A percentile compares a stretch with the other conserved stretches of the same genome.
Evolutionary conservation across 768 basidiomycete species (phyloP).

Genomic region (Mycena amicta): DNA sequence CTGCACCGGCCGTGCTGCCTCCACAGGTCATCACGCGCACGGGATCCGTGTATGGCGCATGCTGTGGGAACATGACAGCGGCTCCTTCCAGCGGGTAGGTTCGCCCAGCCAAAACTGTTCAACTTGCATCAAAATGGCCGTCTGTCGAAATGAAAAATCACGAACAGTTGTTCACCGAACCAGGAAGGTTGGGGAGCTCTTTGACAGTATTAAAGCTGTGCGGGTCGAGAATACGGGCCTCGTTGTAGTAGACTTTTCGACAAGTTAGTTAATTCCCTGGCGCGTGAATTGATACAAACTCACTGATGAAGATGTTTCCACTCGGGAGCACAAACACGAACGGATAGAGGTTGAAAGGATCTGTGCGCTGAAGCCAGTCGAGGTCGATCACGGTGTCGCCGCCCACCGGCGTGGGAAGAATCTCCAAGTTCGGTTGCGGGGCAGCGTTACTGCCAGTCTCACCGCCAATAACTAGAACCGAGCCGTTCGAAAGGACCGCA

Average conservation of each 20-base stretch:
- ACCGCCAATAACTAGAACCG: slow-evolving; percentile 34
- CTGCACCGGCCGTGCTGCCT: slow-evolving; percentile 65
- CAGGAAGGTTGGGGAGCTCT: slow-evolving; percentile 72
- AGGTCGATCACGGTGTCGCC: slow-evolving; percentile 63
- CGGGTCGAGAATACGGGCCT: slow-evolving; percentile 75
- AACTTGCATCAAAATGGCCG: slow-evolving; percentile 4
- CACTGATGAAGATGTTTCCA: slow-evolving; percentile 70
- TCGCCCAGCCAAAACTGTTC: slow-evolving; percentile 61
- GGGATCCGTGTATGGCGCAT: slow-evolving; percentile 74
- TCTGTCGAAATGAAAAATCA: not conserved
- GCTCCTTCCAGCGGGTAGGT: slow-evolving; percentile 80
- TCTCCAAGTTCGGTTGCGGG: slow-evolving; percentile 52
- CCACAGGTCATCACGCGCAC: slow-evolving; percentile 74
- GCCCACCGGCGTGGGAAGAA: slow-evolving; percentile 67
- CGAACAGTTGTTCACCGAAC: slow-evolving; percentile 66
- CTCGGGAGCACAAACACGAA: slow-evolving; percentile 75
- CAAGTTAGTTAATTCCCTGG: too few relatives aligned
- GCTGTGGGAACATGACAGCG: slow-evolving; percentile 67
- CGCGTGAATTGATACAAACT: too few relatives aligned
- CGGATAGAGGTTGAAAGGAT: slow-evolving; percentile 82
- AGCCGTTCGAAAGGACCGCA: slow-evolving; percentile 71
- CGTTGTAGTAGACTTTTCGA: slow-evolving; percentile 82
- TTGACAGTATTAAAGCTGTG: slow-evolving; percentile 62
- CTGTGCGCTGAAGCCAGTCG: slow-evolving; percentile 69
- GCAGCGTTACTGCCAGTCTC: not conserved